Conservation (phyloP, 306 rosid species). For the Citrullus colocynthis region DNA sequence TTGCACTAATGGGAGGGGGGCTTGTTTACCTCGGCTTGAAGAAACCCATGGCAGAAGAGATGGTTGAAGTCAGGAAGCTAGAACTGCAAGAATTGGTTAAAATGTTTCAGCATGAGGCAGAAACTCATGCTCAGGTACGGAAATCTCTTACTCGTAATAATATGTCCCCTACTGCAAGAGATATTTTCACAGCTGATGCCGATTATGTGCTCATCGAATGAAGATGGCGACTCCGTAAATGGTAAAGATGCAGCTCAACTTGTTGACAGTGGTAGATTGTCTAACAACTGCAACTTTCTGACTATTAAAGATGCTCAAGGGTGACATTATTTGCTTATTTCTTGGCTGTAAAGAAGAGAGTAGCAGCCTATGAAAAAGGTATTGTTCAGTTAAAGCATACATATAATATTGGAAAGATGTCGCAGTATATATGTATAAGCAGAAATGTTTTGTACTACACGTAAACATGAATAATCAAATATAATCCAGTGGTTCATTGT, state of each 20-base stretch:
- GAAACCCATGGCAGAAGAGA: slow-evolving; percentile 35
- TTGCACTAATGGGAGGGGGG: slow-evolving; percentile 47
- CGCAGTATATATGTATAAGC: not conserved
- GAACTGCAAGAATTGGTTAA: slow-evolving; percentile 68
- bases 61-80: slow-evolving; percentile 65
- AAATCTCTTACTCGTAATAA: slow-evolving; percentile 35
- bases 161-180: slow-evolving; percentile 74
- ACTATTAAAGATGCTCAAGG: not conserved
- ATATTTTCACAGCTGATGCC: slow-evolving; percentile 16
- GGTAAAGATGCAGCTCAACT: not conserved
- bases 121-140: slow-evolving; percentile 71
- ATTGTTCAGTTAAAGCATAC: not conserved
- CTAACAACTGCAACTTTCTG: not conserved
- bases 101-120: slow-evolving; percentile 89
- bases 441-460: not conserved
- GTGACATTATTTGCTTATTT: not conserved
- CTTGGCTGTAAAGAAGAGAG: not conserved
- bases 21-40: slow-evolving; percentile 60
- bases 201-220: slow-evolving; percentile 30
- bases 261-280: not conserved
- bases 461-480: not conserved
- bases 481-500: not conserved
- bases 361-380: not conserved
- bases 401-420: not conserved
- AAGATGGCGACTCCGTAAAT: not conserved